Evolutionary conservation across 805 yeast species (phyloP).

Genomic region (Yueomyces sp.): DNA sequence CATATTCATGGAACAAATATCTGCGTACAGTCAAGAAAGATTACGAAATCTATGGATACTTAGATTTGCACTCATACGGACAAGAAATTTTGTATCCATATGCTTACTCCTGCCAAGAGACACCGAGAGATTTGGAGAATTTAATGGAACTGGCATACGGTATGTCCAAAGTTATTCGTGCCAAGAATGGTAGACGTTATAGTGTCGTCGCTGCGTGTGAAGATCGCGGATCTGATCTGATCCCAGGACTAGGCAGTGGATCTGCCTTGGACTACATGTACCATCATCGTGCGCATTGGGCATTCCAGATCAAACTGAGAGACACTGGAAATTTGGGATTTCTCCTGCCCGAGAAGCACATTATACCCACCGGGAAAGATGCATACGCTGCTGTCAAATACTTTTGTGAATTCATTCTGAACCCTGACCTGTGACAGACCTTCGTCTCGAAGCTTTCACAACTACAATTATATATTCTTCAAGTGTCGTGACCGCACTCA

Average conservation of each 20-base stretch:
- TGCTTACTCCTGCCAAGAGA: constrained; percentile 60
- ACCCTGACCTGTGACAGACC: constrained; percentile 24
- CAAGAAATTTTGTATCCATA: constrained; percentile 76
- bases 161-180: constrained; percentile 56
- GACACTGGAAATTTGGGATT: constrained; percentile 80
- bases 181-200: constrained; percentile 49
- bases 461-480: background rate
- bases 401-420: constrained; percentile 42
- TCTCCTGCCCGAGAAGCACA: constrained; percentile 54
- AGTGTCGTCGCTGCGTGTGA: constrained; percentile 66
- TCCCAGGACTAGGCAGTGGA: constrained; percentile 70
- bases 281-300: constrained; percentile 71
- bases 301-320: constrained; percentile 67
- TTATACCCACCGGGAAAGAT: constrained; percentile 68
- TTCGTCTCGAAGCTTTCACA: background rate
- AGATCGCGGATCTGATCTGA: constrained; percentile 60
- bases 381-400: constrained; percentile 54
- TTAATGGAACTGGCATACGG: constrained; percentile 74
- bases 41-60: constrained; percentile 58
- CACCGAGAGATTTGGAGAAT: constrained; percentile 72
- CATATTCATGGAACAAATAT: constrained; percentile 34
- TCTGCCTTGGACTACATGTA: constrained; percentile 75
- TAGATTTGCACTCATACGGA: constrained; percentile 77
- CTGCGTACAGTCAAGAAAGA: constrained; percentile 30
- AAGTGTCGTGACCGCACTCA: background rate